Evolutionary conservation across 73 alveolate species (phyloP).

Genomic region (Stentor roeselii): DNA sequence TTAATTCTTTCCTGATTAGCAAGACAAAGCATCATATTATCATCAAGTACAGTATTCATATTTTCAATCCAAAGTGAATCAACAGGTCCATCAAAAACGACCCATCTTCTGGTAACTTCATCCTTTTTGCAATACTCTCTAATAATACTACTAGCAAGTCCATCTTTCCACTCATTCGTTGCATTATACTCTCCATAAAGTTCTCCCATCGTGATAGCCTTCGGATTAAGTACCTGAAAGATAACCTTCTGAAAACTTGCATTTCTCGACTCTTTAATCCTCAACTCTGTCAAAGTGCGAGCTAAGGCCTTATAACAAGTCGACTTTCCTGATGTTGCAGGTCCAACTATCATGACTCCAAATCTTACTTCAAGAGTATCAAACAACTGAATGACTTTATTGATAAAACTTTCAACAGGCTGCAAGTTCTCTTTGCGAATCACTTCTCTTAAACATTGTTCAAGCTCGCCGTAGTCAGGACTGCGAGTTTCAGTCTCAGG

Average conservation of each 20-base stretch:
- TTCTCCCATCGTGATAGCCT: conserved; percentile 97
- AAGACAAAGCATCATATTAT: conserved; percentile 95
- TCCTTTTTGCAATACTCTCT: conserved; percentile 89
- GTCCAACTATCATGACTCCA: conserved; percentile 98
- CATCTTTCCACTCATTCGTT: conserved; percentile 96
- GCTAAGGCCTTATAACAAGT: conserved; percentile 76
- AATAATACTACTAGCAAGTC: conserved; percentile 87
- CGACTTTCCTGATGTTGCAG: conserved; percentile 92
- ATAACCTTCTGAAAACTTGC: conserved; percentile 85
- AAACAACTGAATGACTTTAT: conserved; percentile 87
- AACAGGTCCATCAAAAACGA: conserved; percentile 89
- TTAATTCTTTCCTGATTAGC: conserved; percentile 92
- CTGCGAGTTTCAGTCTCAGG: conserved; percentile 96
- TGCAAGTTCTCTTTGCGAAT: conserved; percentile 76
- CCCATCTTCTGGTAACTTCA: conserved; percentile 81
- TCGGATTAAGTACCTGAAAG: conserved; percentile 91
- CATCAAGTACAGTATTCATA: conserved; percentile 96
- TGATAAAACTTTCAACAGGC: conserved; percentile 82
- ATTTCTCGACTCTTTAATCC: conserved; percentile 54
- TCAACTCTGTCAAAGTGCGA: conserved; percentile 34
- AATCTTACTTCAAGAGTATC: conserved; percentile 98
- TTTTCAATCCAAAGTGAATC: conserved; percentile 92
- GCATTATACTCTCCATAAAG: conserved; percentile 97
- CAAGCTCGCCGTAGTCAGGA: conserved; percentile 85
- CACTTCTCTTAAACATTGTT: conserved; percentile 68